Conservation (phyloP, 306 rosid species). For the Delonix regia region DNA sequence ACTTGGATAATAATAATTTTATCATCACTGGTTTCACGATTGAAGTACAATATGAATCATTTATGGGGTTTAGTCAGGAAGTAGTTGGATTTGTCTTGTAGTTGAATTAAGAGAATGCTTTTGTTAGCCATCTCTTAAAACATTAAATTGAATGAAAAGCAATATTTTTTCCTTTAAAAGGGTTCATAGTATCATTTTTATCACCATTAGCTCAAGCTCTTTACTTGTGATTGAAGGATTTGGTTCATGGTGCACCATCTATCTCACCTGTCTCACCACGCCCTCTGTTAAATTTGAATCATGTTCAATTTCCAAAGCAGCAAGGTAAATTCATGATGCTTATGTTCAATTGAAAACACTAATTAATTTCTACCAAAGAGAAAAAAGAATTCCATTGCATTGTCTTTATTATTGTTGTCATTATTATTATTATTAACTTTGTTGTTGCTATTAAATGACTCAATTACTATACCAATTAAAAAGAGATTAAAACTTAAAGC, state of each 20-base stretch:
- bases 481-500: background rate
- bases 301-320: constrained; percentile 72
- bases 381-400: background rate
- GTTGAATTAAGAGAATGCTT: constrained; percentile 27
- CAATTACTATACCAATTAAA: background rate
- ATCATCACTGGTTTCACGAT: background rate
- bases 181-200: constrained; percentile 14
- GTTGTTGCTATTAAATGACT: background rate
- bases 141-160: background rate
- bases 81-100: constrained; percentile 15
- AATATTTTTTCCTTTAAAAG: background rate
- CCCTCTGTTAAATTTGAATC: constrained; percentile 63
- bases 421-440: background rate
- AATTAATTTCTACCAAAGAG: background rate
- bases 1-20: background rate
- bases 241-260: constrained; percentile 66
- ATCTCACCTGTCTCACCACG: constrained; percentile 58
- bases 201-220: constrained; percentile 32
- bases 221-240: constrained; percentile 60
- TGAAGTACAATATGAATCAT: constrained; percentile 12
- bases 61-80: constrained; percentile 29
- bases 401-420: background rate
- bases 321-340: constrained; percentile 56
- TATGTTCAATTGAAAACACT: constrained; percentile 5
- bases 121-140: constrained; percentile 4